Percentiles rank a stretch among this genome's conserved stretches.
These are phyloP conservation scores for Actinomortierella wolfii DNA, from an alignment of 371 early-diverging fungal genomes.

Conservation along the genomic window DNA sequence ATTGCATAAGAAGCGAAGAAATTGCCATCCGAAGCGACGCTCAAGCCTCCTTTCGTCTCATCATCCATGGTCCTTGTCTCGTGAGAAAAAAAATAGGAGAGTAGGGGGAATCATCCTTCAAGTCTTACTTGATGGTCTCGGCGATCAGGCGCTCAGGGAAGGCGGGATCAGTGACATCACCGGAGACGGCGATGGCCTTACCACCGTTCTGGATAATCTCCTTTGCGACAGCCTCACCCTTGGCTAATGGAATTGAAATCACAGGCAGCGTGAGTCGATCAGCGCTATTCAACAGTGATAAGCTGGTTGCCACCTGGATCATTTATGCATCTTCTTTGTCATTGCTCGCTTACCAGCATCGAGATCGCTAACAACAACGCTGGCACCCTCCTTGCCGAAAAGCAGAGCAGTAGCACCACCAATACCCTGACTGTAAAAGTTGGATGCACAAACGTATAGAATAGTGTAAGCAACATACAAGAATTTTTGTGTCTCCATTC, in stretches of 20 bases:
- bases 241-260: slow-evolving; percentile 33
- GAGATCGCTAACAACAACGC: slow-evolving; percentile 75
- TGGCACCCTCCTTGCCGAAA: slow-evolving; percentile 82
- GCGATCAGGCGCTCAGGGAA: slow-evolving; percentile 66
- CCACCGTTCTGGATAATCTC: slow-evolving; percentile 64
- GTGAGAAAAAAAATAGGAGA: no score
- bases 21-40: no score
- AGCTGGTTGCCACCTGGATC: slow-evolving; percentile 14
- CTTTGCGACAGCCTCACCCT: slow-evolving; percentile 62
- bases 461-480: no score
- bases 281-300: no score
- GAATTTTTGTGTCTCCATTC: no score
- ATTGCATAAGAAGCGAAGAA: no score
- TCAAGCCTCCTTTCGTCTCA: no score
- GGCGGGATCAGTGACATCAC: slow-evolving; percentile 56
- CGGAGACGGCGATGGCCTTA: slow-evolving; percentile 64
- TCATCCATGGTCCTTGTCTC: no score
- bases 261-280: no score
- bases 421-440: slow-evolving; percentile 69
- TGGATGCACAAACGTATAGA: neutral
- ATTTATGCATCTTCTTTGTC: slow-evolving; percentile 12
- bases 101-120: neutral
- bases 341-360: slow-evolving; percentile 47
- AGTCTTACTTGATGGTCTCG: slow-evolving; percentile 58
- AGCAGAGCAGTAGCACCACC: slow-evolving; percentile 75